Evolutionary conservation across 345 rosid genomes (phyloP).

Genomic region (Aquilaria malaccensis): DNA sequence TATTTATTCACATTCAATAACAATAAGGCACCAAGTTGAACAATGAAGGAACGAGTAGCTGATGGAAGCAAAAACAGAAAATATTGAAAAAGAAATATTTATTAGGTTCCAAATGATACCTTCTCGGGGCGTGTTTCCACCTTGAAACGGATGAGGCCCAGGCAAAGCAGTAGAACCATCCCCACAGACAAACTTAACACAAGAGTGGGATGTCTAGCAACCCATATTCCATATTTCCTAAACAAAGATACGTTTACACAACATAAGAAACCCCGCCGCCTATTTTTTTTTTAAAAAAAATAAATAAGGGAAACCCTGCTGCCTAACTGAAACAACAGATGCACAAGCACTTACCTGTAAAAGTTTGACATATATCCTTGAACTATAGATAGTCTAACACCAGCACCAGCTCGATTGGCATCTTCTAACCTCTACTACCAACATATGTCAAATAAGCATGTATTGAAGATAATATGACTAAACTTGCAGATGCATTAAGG

Average conservation of each 20-base stretch:
- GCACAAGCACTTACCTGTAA: slow-evolving; percentile 52
- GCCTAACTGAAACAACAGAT: slow-evolving; percentile 9
- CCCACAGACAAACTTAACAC: slow-evolving; percentile 59
- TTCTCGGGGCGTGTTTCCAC: slow-evolving; percentile 98
- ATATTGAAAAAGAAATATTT: neutral
- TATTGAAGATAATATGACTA: neutral
- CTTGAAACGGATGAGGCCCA: slow-evolving; percentile 82
- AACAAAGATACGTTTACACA: slow-evolving; percentile 14
- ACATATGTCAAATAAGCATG: slow-evolving; percentile 7
- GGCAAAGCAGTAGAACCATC: slow-evolving; percentile 68
- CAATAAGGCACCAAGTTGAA: neutral
- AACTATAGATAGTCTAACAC: slow-evolving; percentile 68
- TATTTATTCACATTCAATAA: no score
- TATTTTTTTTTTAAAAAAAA: no score
- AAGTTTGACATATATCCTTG: slow-evolving; percentile 85
- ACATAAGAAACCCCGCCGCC: slow-evolving; percentile 11
- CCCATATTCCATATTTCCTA: slow-evolving; percentile 93
- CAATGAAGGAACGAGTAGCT: neutral
- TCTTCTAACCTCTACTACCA: slow-evolving; percentile 54
- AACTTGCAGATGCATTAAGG: no score
- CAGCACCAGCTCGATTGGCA: slow-evolving; percentile 53
- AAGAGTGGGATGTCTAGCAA: slow-evolving; percentile 78
- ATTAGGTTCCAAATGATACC: slow-evolving; percentile 30
- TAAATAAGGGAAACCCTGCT: slow-evolving; percentile 8
- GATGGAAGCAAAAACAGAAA: no score